These are phyloP conservation scores for Leishmania arabica DNA, from an alignment of 208 protist genomes.

Conservation along the genomic window DNA sequence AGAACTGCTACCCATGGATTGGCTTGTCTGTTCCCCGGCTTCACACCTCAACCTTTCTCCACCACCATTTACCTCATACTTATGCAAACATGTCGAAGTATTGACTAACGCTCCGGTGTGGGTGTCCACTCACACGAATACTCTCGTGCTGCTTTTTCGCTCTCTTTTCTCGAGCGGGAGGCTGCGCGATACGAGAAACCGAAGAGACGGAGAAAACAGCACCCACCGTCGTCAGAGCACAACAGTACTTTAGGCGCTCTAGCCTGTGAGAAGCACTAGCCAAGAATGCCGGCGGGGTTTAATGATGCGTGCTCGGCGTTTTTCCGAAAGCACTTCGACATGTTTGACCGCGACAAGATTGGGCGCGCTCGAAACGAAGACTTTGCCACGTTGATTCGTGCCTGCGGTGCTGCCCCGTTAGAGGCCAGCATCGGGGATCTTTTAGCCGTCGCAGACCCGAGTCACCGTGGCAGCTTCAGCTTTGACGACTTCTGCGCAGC, in stretches of 20 bases:
- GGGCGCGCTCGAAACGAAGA: constrained; percentile 57
- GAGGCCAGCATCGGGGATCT: constrained; percentile 66
- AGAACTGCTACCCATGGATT: background rate
- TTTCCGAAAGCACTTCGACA: constrained; percentile 74
- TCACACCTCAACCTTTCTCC: background rate
- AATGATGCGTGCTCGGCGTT: constrained; percentile 52
- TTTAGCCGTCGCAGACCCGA: constrained; percentile 58
- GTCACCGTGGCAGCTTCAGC: constrained; percentile 62
- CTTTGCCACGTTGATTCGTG: constrained; percentile 61
- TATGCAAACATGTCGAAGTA: background rate
- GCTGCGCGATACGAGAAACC: background rate
- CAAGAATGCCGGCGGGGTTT: constrained; percentile 34
- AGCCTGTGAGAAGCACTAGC: background rate
- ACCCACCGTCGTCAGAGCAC: background rate
- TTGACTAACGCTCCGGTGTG: background rate
- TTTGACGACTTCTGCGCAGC: constrained; percentile 82
- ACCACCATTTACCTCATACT: background rate
- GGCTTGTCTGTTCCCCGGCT: background rate
- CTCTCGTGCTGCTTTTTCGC: background rate
- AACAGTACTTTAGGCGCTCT: constrained; percentile 7
- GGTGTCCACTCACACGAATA: background rate
- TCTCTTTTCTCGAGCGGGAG: background rate
- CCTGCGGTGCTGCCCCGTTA: constrained; percentile 73
- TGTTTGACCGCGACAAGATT: constrained; percentile 83
- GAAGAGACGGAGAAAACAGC: background rate